Conservation (phyloP, 2,329 filamentous ascomycete genomes). For the Xylariaceae sp. region DNA sequence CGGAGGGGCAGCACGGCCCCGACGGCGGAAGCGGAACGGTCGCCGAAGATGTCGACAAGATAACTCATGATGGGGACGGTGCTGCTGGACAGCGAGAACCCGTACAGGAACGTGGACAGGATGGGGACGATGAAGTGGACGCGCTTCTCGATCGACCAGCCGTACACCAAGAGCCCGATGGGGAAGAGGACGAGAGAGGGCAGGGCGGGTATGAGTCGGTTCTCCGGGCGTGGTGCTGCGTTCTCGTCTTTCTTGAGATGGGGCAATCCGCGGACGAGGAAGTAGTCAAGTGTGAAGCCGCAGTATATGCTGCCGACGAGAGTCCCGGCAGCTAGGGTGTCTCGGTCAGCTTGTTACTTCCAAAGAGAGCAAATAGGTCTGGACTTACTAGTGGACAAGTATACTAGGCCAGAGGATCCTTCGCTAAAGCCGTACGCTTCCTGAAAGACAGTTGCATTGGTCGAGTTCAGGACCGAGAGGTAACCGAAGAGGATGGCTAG, state of each 20-base stretch:
- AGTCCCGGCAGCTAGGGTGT: constrained; percentile 2
- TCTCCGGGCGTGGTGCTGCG: constrained; percentile 1
- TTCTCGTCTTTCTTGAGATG: not conserved
- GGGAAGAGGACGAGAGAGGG: constrained; percentile 2
- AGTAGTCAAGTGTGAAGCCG: constrained; percentile 5
- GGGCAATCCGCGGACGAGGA: constrained; percentile 1
- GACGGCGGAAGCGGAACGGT: constrained; percentile 4
- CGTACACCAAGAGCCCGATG: constrained; percentile 2
- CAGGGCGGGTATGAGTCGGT: constrained; percentile 2
- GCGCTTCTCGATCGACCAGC: constrained; percentile 3
- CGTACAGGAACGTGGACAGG: constrained; percentile 2
- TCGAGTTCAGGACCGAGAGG: constrained; percentile 3
- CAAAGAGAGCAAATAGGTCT: not conserved
- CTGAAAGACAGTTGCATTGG: constrained; percentile 4
- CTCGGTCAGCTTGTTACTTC: not conserved
- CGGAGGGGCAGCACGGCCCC: constrained; percentile 5
- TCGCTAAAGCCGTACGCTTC: constrained; percentile 3
- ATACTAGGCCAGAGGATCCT: constrained; percentile 4
- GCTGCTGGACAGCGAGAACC: constrained; percentile 1
- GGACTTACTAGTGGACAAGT: constrained; percentile 3
- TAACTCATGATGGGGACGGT: constrained; percentile 4
- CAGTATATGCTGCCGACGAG: constrained; percentile 2
- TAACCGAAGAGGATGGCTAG: constrained; percentile 3
- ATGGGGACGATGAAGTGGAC: constrained; percentile 4
- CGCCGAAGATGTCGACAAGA: constrained; percentile 5